Conservation (phyloP, 1,284 basidiomycete species). For the Paramarasmius palmivorus region DNA sequence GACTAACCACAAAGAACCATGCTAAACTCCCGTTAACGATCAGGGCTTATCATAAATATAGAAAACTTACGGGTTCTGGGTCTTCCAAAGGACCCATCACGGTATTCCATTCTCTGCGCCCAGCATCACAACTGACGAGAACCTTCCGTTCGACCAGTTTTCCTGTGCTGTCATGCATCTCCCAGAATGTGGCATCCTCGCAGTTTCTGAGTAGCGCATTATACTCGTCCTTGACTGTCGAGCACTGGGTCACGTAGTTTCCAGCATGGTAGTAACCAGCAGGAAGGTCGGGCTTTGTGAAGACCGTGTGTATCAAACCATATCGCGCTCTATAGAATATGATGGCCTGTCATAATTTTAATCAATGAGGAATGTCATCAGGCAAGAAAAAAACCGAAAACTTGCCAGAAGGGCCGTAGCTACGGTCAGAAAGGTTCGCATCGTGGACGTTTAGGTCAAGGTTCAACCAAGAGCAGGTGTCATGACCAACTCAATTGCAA, state of each 20-base stretch:
- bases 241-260: slow-evolving; percentile 44
- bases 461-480: not conserved
- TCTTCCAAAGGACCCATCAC: slow-evolving; percentile 63
- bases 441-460: not conserved
- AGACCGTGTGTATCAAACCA: slow-evolving; percentile 37
- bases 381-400: not conserved
- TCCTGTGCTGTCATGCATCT: slow-evolving; percentile 37
- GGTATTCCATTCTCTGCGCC: slow-evolving; percentile 60
- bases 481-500: no score
- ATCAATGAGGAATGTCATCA: not conserved
- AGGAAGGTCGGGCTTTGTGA: slow-evolving; percentile 44
- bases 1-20: slow-evolving; percentile 50
- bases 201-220: slow-evolving; percentile 48
- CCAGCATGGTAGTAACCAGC: slow-evolving; percentile 49
- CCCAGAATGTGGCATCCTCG: slow-evolving; percentile 67
- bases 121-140: slow-evolving; percentile 55
- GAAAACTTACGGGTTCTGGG: slow-evolving; percentile 34
- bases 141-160: slow-evolving; percentile 40
- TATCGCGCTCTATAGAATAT: slow-evolving; percentile 44
- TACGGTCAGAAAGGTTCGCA: slow-evolving; percentile 4
- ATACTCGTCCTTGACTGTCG: slow-evolving; percentile 34
- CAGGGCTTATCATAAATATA: no score
- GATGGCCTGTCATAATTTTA: slow-evolving; percentile 29
- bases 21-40: slow-evolving; percentile 15
- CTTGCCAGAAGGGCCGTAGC: slow-evolving; percentile 8